These are phyloP conservation scores for Lolium perenne DNA, from an alignment of 176 grass and related monocot genomes.

Conservation along the genomic window DNA sequence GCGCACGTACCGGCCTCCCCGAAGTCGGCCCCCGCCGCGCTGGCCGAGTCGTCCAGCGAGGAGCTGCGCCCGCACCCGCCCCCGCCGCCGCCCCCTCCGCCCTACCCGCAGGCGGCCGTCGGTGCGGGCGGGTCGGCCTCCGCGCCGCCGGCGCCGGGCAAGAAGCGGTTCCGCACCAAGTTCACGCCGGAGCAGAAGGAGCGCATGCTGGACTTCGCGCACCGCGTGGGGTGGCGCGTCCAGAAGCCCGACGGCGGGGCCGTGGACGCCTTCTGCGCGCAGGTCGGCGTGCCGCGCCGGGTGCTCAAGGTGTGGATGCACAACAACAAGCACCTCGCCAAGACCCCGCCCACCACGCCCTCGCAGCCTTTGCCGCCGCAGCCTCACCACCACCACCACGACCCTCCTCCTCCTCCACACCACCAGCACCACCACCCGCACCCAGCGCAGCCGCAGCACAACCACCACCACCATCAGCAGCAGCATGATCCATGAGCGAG, in stretches of 20 bases:
- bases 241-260: constrained; percentile 73
- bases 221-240: constrained; percentile 82
- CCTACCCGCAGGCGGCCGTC: constrained; percentile 20
- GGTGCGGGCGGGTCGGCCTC: constrained; percentile 43
- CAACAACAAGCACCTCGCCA: constrained; percentile 92
- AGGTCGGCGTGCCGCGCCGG: constrained; percentile 72
- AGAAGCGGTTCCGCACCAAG: constrained; percentile 86
- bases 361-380: not conserved
- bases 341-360: constrained; percentile 8
- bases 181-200: constrained; percentile 95
- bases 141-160: constrained; percentile 48
- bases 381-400: not conserved
- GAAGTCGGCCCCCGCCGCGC: constrained; percentile 48
- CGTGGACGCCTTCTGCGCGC: constrained; percentile 69
- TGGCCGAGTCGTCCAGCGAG: constrained; percentile 54
- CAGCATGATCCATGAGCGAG: constrained; percentile 43
- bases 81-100: not conserved
- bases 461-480: not conserved
- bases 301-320: constrained; percentile 99
- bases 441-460: constrained; percentile 8
- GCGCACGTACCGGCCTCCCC: constrained; percentile 44
- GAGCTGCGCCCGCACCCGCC: constrained; percentile 46
- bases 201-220: constrained; percentile 78
- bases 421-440: not conserved
- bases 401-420: not conserved